Conservation (phyloP, 768 basidiomycete species). For the Lactifluus rugatus region DNA sequence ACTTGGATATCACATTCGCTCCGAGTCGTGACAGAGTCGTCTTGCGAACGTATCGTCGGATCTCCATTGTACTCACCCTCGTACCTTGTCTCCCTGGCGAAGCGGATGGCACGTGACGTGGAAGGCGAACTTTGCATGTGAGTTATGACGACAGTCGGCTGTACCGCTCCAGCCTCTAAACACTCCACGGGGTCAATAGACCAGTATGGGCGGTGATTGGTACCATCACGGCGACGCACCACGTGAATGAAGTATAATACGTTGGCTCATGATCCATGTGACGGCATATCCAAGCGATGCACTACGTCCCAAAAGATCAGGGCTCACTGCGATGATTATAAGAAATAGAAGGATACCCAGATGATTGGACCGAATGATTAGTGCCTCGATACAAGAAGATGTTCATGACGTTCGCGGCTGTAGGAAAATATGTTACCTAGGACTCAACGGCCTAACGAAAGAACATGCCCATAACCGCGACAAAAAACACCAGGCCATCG, state of each 20-base stretch:
- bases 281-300: no score
- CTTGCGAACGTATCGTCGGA: no score
- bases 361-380: conserved; percentile 20
- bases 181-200: background rate
- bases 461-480: conserved; percentile 37
- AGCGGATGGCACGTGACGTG: no score
- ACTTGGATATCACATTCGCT: no score
- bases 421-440: background rate
- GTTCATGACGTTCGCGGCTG: conserved; percentile 25
- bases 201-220: background rate
- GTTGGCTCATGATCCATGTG: no score
- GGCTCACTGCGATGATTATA: background rate
- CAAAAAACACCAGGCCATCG: conserved; percentile 56
- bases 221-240: no score
- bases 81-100: no score
- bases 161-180: background rate
- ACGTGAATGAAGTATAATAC: conserved; percentile 28
- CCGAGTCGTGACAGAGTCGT: no score
- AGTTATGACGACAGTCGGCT: background rate
- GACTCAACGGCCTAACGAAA: background rate
- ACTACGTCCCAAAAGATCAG: conserved; percentile 14
- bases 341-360: conserved; percentile 2
- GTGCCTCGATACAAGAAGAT: conserved; percentile 23
- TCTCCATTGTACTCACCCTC: no score
- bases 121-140: no score